Percentiles rank a stretch among this genome's conserved stretches.
Evolutionary conservation across 2,329 filamentous ascomycete genomes (phyloP).

Genomic region (Diaporthe capsici): DNA sequence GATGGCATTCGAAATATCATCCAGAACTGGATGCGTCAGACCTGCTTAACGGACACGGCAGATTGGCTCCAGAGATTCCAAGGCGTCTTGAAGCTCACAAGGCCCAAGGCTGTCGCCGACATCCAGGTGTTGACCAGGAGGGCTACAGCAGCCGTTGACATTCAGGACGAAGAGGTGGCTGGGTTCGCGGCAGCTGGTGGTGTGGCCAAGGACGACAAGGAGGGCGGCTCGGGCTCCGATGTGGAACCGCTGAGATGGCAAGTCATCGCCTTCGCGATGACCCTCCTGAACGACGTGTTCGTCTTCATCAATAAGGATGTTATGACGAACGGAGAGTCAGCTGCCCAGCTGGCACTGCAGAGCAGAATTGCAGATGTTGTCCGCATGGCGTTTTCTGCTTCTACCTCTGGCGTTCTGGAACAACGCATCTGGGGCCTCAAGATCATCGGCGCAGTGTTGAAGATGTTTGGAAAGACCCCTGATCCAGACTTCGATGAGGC

Average conservation of each 20-base stretch:
- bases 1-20: conserved; percentile 89
- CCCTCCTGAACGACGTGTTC: conserved; percentile 87
- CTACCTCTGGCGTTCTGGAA: conserved; percentile 91
- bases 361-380: conserved; percentile 91
- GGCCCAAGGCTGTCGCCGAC: conserved; percentile 73
- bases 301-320: conserved; percentile 83
- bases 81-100: conserved; percentile 88
- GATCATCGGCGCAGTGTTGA: conserved; percentile 93
- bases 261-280: conserved; percentile 93
- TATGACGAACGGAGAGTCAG: conserved; percentile 81
- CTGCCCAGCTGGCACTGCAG: conserved; percentile 84
- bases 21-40: conserved; percentile 93
- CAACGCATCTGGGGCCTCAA: conserved; percentile 91
- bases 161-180: conserved; percentile 96
- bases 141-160: conserved; percentile 74
- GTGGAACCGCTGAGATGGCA: conserved; percentile 97
- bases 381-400: conserved; percentile 96
- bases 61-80: conserved; percentile 94
- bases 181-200: conserved; percentile 88
- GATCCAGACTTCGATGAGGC: conserved; percentile 99
- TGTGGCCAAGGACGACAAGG: conserved; percentile 70
- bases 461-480: conserved; percentile 94
- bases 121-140: conserved; percentile 60
- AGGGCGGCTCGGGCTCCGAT: conserved; percentile 67
- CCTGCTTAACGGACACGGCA: conserved; percentile 82